A percentile compares a stretch with the other conserved stretches of the same genome.
phyloP scores from a whole-genome alignment of 2,329 filamentous ascomycete species.

The Pseudocercospora vitis region DNA sequence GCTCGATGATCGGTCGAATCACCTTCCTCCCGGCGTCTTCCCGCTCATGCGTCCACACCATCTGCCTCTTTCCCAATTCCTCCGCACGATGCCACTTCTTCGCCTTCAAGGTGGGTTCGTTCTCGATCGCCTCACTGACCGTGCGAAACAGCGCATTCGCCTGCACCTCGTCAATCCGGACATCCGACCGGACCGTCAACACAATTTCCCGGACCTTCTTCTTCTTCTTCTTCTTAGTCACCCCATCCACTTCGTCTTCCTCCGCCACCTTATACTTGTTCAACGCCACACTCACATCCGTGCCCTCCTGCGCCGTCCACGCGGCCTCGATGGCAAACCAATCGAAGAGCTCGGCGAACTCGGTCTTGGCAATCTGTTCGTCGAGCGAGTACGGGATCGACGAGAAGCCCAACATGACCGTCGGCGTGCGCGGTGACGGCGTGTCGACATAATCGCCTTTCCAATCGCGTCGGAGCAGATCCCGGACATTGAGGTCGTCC shows the following conservation, averaged over 20 bases:
- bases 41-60: constrained; percentile 48
- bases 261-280: constrained; percentile 50
- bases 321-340: constrained; percentile 53
- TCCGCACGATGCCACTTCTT: constrained; percentile 47
- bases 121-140: constrained; percentile 46
- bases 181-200: constrained; percentile 47
- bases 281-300: constrained; percentile 47
- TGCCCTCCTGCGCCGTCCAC: constrained; percentile 49
- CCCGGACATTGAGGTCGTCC: constrained; percentile 44
- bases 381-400: constrained; percentile 50
- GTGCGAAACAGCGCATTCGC: constrained; percentile 46
- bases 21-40: constrained; percentile 46
- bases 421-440: constrained; percentile 47
- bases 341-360: constrained; percentile 50
- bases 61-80: constrained; percentile 47
- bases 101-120: constrained; percentile 40
- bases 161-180: constrained; percentile 47
- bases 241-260: no score
- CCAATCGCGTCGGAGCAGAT: constrained; percentile 51
- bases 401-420: constrained; percentile 49
- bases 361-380: constrained; percentile 48
- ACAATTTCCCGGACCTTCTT: constrained; percentile 51
- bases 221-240: constrained; percentile 42
- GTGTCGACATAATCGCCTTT: constrained; percentile 52
- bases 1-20: constrained; percentile 49